Conservation (phyloP, 1,284 basidiomycete genomes). For the Melampsora americana region DNA sequence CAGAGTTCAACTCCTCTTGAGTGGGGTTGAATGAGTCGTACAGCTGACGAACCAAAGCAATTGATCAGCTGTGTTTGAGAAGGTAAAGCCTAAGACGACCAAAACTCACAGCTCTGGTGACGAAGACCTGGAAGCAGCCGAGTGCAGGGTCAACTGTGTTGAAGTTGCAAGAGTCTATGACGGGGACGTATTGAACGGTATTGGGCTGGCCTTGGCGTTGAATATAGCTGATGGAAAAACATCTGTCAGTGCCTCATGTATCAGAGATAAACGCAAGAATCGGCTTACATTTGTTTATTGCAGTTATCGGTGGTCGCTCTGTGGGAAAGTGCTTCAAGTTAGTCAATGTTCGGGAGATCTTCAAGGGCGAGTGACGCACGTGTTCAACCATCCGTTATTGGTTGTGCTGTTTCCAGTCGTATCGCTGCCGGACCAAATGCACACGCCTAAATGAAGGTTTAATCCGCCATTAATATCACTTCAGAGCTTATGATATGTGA, state of each 20-base stretch:
- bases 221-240: slow-evolving; percentile 5
- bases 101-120: slow-evolving; percentile 14
- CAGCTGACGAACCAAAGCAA: neutral
- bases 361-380: neutral
- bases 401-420: neutral
- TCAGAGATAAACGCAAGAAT: neutral
- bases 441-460: neutral
- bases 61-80: too few relatives aligned
- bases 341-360: neutral
- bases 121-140: slow-evolving; percentile 23
- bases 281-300: slow-evolving; percentile 27
- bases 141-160: neutral
- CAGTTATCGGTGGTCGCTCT: slow-evolving; percentile 23
- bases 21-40: neutral
- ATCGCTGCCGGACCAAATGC: neutral
- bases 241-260: neutral
- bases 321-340: neutral
- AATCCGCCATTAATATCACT: neutral
- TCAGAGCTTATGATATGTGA: neutral
- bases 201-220: slow-evolving; percentile 24
- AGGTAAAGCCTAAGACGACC: too few relatives aligned
- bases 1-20: neutral
- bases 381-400: neutral
- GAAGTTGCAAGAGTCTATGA: slow-evolving; percentile 30
- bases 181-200: slow-evolving; percentile 12